A percentile compares a stretch with the other conserved stretches of the same genome.
phyloP scores from a whole-genome alignment of 441 rosid species.

The Pelargonium fulgidum region DNA sequence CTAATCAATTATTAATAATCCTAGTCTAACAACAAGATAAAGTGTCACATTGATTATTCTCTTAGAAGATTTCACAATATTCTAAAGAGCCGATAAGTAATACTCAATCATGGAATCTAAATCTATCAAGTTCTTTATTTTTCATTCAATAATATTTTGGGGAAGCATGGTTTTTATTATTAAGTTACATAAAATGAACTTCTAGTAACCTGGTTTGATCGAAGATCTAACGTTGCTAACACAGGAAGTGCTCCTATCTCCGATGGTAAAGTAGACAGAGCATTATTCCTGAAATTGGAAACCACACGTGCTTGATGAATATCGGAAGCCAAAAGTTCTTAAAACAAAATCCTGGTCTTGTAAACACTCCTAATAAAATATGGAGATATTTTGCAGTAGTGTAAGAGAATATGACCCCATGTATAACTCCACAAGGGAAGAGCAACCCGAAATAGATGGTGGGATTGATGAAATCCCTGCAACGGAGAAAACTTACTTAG shows the following conservation, averaged over 20 bases:
- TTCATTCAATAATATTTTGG: neutral
- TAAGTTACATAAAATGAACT: conserved; percentile 16
- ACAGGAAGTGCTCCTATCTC: conserved; percentile 59
- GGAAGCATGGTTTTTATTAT: neutral
- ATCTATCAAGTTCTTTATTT: neutral
- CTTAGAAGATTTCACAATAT: neutral
- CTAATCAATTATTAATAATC: neutral
- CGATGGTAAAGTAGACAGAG: conserved; percentile 53
- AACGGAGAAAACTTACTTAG: conserved; percentile 6
- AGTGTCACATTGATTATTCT: neutral
- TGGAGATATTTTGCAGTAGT: conserved; percentile 2
- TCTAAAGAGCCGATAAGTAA: neutral
- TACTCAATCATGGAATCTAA: neutral
- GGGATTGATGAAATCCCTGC: conserved; percentile 67
- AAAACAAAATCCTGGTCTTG: conserved; percentile 16
- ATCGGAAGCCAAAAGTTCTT: conserved; percentile 18
- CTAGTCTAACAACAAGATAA: neutral
- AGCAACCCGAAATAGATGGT: conserved; percentile 65
- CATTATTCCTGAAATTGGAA: conserved; percentile 56
- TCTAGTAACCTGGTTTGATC: conserved; percentile 62
- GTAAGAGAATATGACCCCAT: conserved; percentile 62
- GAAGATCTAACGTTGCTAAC: conserved; percentile 80
- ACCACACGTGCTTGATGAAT: conserved; percentile 23
- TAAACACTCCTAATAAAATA: conserved; percentile 14
- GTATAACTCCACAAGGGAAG: conserved; percentile 69